A percentile compares a stretch with the other conserved stretches of the same genome.
phyloP scores from a whole-genome alignment of 495 filamentous ascomycete genomes.

The Daldinia loculata region DNA sequence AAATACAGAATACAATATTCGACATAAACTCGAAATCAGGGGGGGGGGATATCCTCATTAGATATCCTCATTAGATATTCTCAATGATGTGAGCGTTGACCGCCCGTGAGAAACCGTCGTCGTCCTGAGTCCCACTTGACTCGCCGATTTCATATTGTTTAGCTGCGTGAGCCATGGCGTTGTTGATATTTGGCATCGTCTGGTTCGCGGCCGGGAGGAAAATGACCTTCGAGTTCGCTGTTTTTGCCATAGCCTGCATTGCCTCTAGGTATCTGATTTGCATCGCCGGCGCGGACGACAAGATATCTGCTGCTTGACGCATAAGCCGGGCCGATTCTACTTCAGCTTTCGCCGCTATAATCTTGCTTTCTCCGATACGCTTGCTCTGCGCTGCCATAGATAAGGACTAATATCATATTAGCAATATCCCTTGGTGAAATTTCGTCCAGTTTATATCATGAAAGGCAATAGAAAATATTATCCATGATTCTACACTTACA shows the following conservation, averaged over 20 bases:
- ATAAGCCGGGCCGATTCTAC: conserved; percentile 97
- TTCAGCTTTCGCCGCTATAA: conserved; percentile 95
- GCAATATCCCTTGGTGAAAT: not conserved
- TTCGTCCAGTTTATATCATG: too few species aligned
- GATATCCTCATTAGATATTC: conserved; percentile 72
- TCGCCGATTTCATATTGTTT: conserved; percentile 41
- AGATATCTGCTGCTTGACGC: conserved; percentile 96
- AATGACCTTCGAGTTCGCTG: conserved; percentile 94
- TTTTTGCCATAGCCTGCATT: conserved; percentile 99
- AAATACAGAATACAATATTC: conserved; percentile 12
- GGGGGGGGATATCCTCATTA: too few species aligned
- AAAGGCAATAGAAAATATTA: too few species aligned
- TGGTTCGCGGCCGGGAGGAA: conserved; percentile 79
- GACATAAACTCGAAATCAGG: not conserved
- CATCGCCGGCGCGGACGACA: conserved; percentile 94
- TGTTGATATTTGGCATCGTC: conserved; percentile 66
- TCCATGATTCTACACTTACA: not conserved
- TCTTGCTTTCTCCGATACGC: conserved; percentile 97
- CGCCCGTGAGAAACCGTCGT: conserved; percentile 78
- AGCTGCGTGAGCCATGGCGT: conserved; percentile 36
- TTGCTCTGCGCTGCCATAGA: conserved; percentile 99
- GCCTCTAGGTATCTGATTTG: conserved; percentile 98
- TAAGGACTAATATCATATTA: conserved; percentile 61
- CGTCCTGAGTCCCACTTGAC: conserved; percentile 54
- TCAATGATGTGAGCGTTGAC: conserved; percentile 88